Percentiles rank a stretch among this genome's conserved stretches.
Conservation (phyloP, 2,329 filamentous ascomycete species). For the Fusarium lyarnte region DNA sequence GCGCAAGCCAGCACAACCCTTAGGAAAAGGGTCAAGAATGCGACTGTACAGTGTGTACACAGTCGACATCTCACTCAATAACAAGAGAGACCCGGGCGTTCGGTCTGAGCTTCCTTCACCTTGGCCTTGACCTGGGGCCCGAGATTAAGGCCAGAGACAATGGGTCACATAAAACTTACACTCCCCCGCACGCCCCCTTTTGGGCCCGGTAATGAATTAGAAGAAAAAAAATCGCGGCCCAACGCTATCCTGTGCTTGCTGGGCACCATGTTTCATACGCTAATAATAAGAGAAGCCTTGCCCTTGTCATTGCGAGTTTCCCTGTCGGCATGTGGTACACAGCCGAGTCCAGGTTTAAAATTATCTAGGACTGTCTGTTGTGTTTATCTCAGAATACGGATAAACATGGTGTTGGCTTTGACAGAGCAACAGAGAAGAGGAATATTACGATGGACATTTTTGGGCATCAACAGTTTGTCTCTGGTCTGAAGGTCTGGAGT, state of each 20-base stretch:
- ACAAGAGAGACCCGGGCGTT: conserved; percentile 28
- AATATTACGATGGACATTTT: conserved; percentile 14
- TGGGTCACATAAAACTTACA: conserved; percentile 31
- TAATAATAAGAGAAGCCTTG: conserved; percentile 39
- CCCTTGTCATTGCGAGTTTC: conserved; percentile 34
- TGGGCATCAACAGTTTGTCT: conserved; percentile 25
- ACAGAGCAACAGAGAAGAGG: conserved; percentile 4
- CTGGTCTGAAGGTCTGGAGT: background rate
- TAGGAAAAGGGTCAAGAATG: conserved; percentile 11
- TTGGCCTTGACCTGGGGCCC: conserved; percentile 33
- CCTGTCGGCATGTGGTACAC: conserved; percentile 39
- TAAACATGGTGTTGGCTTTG: conserved; percentile 6
- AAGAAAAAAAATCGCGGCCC: conserved; percentile 37
- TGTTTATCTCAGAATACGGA: conserved; percentile 34
- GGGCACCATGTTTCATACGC: conserved; percentile 43
- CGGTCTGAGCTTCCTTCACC: conserved; percentile 43
- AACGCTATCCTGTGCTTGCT: conserved; percentile 34
- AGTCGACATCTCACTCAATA: background rate
- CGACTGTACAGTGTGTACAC: conserved; percentile 37
- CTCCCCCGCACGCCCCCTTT: conserved; percentile 32
- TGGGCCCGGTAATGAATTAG: conserved; percentile 35
- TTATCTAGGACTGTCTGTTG: conserved; percentile 31
- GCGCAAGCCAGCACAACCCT: conserved; percentile 28
- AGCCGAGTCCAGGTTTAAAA: conserved; percentile 34
- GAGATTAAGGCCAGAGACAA: conserved; percentile 43